Base-by-base conservation (phyloP, 108 stramenopile species). In the Nitzschia putrida region DNA sequence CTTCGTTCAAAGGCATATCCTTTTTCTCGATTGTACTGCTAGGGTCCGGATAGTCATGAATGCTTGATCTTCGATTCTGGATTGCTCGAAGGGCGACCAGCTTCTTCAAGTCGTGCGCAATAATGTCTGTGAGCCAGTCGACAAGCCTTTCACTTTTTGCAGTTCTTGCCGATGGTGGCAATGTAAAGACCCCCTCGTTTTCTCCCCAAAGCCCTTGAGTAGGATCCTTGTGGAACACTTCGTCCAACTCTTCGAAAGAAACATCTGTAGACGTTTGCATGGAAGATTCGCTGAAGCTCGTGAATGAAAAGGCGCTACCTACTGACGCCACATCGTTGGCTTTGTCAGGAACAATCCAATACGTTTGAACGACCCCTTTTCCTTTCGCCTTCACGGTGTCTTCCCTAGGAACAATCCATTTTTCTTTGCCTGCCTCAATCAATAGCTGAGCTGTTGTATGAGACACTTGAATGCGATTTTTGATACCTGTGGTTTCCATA, bases 351-450 rank as follows among this genome's bases (percentile, higher is more conserved):
- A 53, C 57, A 9, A 58, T 29, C 57, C 57, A 58, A 16, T 58
- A 58, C 26, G 64, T 65, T 7, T 52, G 39, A 25, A 65, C 41
- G 5, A 37, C 47, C 7, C 64, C 64, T 18, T 65, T 65, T 25
- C 64, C 64, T 23, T 65, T 65, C 25, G 50, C 64, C 14, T 65
- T 42, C 6, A 65, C 64, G 14, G 8, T 10, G 25, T 52, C 49
- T 16, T 65, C 50, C 7, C 64, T 24, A 9, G 26, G 26, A 7
- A 7, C 39, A 9, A 65, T 9, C 64, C 64, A 65, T 9, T 16
- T 7, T n/a, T 23, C 64, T 25, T 65, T 65, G 47, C 64, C 64
- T 52, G 64, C 40, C 8, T 42, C 50, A 7, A 41, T 14, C 7
- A 65, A n/a, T 10, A 58, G 11, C 16, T 25, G 10, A 24, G 57